phyloP scores from a whole-genome alignment of 306 rosid genomes.

The Vigna reflexopilosa region DNA sequence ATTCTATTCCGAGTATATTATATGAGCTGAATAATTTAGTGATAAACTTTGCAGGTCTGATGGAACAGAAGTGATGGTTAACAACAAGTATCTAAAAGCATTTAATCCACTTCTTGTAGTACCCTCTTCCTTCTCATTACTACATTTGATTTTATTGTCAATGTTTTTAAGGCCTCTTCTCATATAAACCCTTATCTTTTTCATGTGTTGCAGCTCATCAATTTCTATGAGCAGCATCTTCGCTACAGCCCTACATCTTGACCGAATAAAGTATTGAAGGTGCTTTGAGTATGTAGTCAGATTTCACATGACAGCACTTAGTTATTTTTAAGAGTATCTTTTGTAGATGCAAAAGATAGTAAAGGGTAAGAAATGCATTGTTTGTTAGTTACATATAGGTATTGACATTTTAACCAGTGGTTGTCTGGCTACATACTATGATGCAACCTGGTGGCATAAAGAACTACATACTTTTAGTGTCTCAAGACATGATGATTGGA shows the following conservation, averaged over 20 bases:
- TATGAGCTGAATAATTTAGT: not conserved
- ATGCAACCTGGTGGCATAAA: slow-evolving; percentile 36
- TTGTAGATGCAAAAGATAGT: slow-evolving; percentile 59
- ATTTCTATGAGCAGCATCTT: slow-evolving; percentile 91
- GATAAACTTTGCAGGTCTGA: slow-evolving; percentile 67
- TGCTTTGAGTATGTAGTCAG: slow-evolving; percentile 40
- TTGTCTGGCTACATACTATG: slow-evolving; percentile 31
- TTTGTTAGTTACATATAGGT: slow-evolving; percentile 30
- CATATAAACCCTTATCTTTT: slow-evolving; percentile 22
- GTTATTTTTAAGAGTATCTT: slow-evolving; percentile 41
- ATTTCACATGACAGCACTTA: slow-evolving; percentile 26
- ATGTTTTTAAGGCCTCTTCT: slow-evolving; percentile 12
- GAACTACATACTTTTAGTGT: slow-evolving; percentile 24
- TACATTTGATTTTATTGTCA: not conserved
- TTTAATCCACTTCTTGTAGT: slow-evolving; percentile 75
- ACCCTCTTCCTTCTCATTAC: not conserved
- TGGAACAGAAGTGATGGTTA: slow-evolving; percentile 83
- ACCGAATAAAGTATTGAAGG: slow-evolving; percentile 41
- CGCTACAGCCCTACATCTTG: slow-evolving; percentile 65
- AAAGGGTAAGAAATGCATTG: slow-evolving; percentile 49
- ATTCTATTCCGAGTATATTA: not conserved
- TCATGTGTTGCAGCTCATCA: slow-evolving; percentile 69
- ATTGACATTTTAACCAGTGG: slow-evolving; percentile 39
- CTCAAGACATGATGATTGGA: slow-evolving; percentile 15
- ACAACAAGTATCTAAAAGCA: slow-evolving; percentile 78